Evolutionary conservation across 441 rosid species (phyloP).

Genomic region (Populus hybrid): DNA sequence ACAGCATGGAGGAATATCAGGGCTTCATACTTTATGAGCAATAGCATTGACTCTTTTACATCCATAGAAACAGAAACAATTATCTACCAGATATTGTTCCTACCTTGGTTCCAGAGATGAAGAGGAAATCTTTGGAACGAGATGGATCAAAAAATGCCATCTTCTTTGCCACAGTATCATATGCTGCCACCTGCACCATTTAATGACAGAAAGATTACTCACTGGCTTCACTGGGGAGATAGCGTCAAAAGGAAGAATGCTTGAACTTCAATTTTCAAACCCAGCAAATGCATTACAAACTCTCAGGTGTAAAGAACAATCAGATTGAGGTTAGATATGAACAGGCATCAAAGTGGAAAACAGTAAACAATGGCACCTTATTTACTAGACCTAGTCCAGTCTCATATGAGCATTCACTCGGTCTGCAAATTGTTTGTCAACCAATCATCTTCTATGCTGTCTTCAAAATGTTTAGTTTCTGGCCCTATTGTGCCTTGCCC

Average conservation of each 20-base stretch:
- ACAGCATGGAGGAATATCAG: neutral
- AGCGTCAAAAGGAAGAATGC: neutral
- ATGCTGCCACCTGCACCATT: constrained; percentile 78
- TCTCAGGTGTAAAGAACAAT: neutral
- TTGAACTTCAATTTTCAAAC: neutral
- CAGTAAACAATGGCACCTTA: neutral
- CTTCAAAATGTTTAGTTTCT: neutral
- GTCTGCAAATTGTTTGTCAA: neutral
- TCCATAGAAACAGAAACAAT: neutral
- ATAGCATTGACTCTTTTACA: neutral
- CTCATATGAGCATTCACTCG: neutral
- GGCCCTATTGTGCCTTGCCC: neutral
- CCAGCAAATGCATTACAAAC: neutral
- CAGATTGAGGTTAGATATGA: neutral
- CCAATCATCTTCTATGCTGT: neutral
- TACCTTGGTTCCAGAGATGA: constrained; percentile 97
- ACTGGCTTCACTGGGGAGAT: neutral
- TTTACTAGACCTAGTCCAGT: neutral
- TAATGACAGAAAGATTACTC: neutral
- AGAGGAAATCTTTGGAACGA: constrained; percentile 79
- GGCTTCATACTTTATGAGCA: neutral
- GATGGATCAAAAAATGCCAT: constrained; percentile 93
- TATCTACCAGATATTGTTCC: neutral
- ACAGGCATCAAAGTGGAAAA: neutral
- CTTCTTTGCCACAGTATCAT: constrained; percentile 64